phyloP scores from a whole-genome alignment of 108 stramenopile genomes.

The Aurantiochytrium sp. region DNA sequence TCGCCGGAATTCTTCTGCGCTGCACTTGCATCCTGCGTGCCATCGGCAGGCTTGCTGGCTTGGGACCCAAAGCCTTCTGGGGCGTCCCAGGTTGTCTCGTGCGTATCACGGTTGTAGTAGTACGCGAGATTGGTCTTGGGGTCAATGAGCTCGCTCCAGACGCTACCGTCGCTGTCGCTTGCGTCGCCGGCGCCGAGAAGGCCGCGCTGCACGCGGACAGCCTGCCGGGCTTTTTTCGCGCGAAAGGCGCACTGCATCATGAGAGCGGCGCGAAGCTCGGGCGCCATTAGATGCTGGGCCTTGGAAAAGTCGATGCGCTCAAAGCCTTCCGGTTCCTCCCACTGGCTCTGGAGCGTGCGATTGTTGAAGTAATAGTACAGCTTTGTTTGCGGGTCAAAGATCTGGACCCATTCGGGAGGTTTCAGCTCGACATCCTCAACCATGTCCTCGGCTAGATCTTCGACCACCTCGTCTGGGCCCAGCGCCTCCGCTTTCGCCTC shows the following conservation, averaged over 20 bases:
- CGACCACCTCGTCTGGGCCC: neutral
- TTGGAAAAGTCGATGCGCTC: neutral
- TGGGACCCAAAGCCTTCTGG: neutral
- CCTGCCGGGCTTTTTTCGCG: neutral
- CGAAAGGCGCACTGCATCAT: neutral
- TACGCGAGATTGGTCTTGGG: neutral
- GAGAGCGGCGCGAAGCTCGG: neutral
- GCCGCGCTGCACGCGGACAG: neutral
- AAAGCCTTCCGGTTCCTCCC: neutral
- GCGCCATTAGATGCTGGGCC: neutral
- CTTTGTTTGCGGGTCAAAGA: neutral
- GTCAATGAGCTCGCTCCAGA: neutral
- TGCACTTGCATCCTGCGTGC: neutral
- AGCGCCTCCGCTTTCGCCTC: neutral
- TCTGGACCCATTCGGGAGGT: neutral
- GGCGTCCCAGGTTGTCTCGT: neutral
- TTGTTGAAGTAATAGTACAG: neutral
- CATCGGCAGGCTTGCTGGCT: neutral
- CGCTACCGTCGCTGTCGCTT: too few species aligned
- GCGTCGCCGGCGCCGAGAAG: neutral
- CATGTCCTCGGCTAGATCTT: neutral
- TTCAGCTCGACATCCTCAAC: neutral
- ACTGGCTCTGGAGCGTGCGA: neutral
- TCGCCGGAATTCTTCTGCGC: neutral
- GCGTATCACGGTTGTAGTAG: constrained; percentile 13